Base-by-base conservation (phyloP, 768 basidiomycete genomes). In the Phaffia australis region DNA sequence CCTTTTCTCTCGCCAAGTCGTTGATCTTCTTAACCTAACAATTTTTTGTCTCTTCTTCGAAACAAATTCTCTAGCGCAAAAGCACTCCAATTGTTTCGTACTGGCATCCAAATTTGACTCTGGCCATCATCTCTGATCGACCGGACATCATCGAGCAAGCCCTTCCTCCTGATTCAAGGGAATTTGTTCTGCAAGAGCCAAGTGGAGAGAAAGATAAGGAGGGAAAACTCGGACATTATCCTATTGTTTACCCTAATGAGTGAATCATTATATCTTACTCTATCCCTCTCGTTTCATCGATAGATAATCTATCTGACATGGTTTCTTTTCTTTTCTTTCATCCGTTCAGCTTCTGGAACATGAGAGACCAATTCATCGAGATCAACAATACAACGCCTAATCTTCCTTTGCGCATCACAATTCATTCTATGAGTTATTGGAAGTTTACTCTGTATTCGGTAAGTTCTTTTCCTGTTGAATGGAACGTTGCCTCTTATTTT, bases 181-280 rank as follows among this genome's bases (percentile, higher is more conserved):
- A 86, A 74, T 82, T 88, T 89, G 75, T 91, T 56, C 78, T 83
- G 61, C 74, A 91, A 50, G 78, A 86, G 49, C 80, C 82, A 4
- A 80, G 77, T 29, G 72, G 79, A n/a, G 62, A 63, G 27, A 48
- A 49, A 25, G 50, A 55, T 15, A 8, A 67, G 63, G 51, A 70
- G 1, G 68, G 64, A n/a, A 54, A 66, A 25, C 46, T 25, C 0
- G 83, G 81, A 69, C 91, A 93, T 81, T 87, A 84, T 72, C 94
- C 94, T 11, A 85, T 93, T 66, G 74, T 97, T 48, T 98, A 87
- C 76, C 83, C 89, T 18, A 98, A 98, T 74, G 91, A 95, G 65
- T 66, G 29, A 48, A 57, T 59, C 23, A 16, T 11, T n/a, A 3
- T 6, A 49, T 11, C 29, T 29, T n/a, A 32, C 8, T 19, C 29